These are phyloP conservation scores for Globisporangium middletonii DNA, from an alignment of 352 stramenopile species.

Conservation along the genomic window DNA sequence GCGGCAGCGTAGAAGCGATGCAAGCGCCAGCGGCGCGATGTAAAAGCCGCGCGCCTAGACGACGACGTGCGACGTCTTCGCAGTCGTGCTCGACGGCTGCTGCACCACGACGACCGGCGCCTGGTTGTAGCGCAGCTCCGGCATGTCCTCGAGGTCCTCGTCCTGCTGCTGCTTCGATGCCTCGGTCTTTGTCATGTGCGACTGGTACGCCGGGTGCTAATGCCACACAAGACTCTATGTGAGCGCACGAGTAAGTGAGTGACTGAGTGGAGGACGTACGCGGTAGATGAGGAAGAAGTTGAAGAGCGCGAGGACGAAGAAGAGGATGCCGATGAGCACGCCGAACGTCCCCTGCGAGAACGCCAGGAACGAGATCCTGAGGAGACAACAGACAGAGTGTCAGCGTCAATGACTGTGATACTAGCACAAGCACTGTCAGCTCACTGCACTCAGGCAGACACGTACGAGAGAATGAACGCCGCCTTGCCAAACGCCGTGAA, in stretches of 20 bases:
- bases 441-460: neutral
- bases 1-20: neutral
- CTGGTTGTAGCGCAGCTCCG: slow-evolving; percentile 78
- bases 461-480: slow-evolving; percentile 77
- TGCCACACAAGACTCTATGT: slow-evolving; percentile 3
- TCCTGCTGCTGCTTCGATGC: slow-evolving; percentile 49
- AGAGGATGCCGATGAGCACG: slow-evolving; percentile 65
- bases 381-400: neutral
- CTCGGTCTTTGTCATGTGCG: slow-evolving; percentile 61
- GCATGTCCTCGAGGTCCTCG: slow-evolving; percentile 64
- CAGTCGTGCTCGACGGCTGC: slow-evolving; percentile 8
- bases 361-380: slow-evolving; percentile 72
- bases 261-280: slow-evolving; percentile 26
- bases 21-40: neutral
- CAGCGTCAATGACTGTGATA: no score
- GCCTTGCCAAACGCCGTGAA: slow-evolving; percentile 81
- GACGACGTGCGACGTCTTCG: slow-evolving; percentile 55
- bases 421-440: neutral
- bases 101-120: slow-evolving; percentile 24
- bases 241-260: slow-evolving; percentile 4
- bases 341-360: slow-evolving; percentile 80
- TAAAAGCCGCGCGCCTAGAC: slow-evolving; percentile 23
- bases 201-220: slow-evolving; percentile 76
- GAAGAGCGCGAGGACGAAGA: slow-evolving; percentile 71
- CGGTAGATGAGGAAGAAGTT: slow-evolving; percentile 86